These are phyloP conservation scores for Aspergillus terreus DNA, from an alignment of 2,329 filamentous ascomycete species.

Conservation along the genomic window DNA sequence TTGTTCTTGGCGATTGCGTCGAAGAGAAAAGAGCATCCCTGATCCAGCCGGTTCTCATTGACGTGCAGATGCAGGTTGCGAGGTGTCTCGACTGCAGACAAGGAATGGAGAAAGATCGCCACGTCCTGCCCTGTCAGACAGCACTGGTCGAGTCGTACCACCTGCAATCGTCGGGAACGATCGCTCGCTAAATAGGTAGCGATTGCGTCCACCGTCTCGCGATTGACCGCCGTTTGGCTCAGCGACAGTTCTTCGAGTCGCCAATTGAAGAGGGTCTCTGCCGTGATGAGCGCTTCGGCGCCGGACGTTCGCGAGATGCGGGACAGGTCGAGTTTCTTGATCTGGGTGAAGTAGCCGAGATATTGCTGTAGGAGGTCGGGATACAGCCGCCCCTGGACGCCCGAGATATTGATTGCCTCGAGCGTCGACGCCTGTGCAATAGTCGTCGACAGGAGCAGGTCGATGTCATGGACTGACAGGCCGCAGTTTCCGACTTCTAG, in stretches of 20 bases:
- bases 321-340: slow-evolving; percentile 64
- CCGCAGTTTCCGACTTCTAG: slow-evolving; percentile 63
- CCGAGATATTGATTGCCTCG: slow-evolving; percentile 64
- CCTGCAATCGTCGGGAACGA: slow-evolving; percentile 57
- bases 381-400: slow-evolving; percentile 62
- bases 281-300: slow-evolving; percentile 59
- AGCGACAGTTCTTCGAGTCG: slow-evolving; percentile 62
- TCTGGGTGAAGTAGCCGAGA: slow-evolving; percentile 62
- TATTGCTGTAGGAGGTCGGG: slow-evolving; percentile 63
- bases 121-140: slow-evolving; percentile 63
- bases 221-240: slow-evolving; percentile 61
- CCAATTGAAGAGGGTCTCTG: slow-evolving; percentile 65
- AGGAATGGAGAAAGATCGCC: slow-evolving; percentile 61
- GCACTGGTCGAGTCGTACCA: slow-evolving; percentile 64
- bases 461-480: slow-evolving; percentile 46
- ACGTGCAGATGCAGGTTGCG: slow-evolving; percentile 64
- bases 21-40: slow-evolving; percentile 41
- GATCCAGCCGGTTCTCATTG: slow-evolving; percentile 55
- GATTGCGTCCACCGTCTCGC: slow-evolving; percentile 62
- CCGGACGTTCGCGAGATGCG: slow-evolving; percentile 62
- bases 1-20: slow-evolving; percentile 47
- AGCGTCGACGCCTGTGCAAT: slow-evolving; percentile 63
- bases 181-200: slow-evolving; percentile 60
- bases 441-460: slow-evolving; percentile 62
- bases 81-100: slow-evolving; percentile 50